Conservation (phyloP, 1,284 basidiomycete species). For the Ceratobasidium sp. region DNA sequence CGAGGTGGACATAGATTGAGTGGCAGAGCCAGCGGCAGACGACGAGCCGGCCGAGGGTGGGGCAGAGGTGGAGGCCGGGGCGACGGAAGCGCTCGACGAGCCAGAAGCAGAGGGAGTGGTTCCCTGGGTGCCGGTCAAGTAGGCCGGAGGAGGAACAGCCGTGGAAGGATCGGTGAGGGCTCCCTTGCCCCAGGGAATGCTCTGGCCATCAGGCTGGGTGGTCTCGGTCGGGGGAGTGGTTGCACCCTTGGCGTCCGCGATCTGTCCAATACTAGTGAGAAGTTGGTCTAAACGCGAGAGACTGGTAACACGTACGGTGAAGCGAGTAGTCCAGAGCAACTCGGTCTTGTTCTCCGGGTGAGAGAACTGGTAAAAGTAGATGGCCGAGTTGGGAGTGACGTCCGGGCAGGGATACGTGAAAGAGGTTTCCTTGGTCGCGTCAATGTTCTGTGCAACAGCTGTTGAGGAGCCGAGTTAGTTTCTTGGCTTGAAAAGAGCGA, state of each 20-base stretch:
- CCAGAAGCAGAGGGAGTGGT: neutral
- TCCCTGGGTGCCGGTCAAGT: neutral
- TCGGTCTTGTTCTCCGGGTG: conserved; percentile 21
- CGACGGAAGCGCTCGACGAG: neutral
- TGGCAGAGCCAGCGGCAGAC: conserved; percentile 4
- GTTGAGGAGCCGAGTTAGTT: neutral
- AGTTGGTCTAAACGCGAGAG: neutral
- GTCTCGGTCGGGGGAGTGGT: conserved; percentile 28
- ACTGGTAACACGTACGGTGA: conserved; percentile 27
- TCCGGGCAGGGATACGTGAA: conserved; percentile 41
- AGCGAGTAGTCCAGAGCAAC: conserved; percentile 42
- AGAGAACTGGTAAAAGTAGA: conserved; percentile 44
- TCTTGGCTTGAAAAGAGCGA: neutral
- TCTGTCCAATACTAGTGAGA: conserved; percentile 16
- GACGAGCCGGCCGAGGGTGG: neutral
- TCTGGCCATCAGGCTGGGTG: conserved; percentile 38
- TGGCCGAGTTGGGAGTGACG: conserved; percentile 38
- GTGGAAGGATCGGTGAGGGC: conserved; percentile 35
- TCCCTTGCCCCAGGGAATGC: conserved; percentile 40
- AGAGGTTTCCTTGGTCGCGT: conserved; percentile 38
- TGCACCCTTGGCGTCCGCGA: conserved; percentile 33
- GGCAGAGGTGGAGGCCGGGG: neutral
- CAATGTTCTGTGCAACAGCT: conserved; percentile 41
- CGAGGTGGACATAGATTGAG: neutral
- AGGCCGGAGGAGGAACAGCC: conserved; percentile 22